Base-by-base conservation (phyloP, 2,329 filamentous ascomycete genomes). In the Seiridium unicorne region DNA sequence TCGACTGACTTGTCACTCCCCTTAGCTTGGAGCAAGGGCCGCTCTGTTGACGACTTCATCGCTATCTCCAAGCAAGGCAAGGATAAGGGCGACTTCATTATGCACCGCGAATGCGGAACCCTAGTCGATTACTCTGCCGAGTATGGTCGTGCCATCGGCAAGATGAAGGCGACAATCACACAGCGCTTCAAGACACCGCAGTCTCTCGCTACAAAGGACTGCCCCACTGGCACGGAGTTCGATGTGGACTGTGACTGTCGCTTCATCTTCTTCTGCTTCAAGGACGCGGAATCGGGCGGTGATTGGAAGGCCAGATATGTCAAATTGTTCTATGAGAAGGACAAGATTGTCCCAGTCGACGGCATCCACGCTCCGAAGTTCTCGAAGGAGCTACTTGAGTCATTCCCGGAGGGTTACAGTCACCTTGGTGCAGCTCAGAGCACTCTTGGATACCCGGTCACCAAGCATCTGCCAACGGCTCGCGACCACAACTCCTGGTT, bases 121-220 rank as follows among this genome's bases (percentile, higher is more conserved):
- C 66, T 77, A 8, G 77, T 80, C 47, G 79, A 82, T 63, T 71
- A 81, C 44, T 76, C 60, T 73, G 66, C 69, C 68, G 7, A 60
- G 65, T 11, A 72, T 64, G n/a, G 34, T 26, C 78, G 79, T 34
- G 81, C 79, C 57, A 71, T 83, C 32, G 79, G 79, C 63, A 82
- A 82, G 73, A 82, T 82, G 80, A 82, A 82, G 73, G 79, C 79
- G 7, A 83, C 80, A 58, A 83, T 82, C 70, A 82, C 80, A 3
- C 80, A 83, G 66, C 78, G 81, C 44, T 81, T 83, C 70, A 65
- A 55, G 18, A 65, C 68, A 34, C 59, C 61, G 9, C 58, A 2
- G 60, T 62, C n/a, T n/a, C 58, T 47, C n/a, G 59, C 53, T 38
- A 44, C 31, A 26, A 58, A 60, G 42, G 56, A 55, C 34, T 68